These are phyloP conservation scores for Exophiala viscosa DNA, from an alignment of 2,329 filamentous ascomycete genomes.

Conservation along the genomic window DNA sequence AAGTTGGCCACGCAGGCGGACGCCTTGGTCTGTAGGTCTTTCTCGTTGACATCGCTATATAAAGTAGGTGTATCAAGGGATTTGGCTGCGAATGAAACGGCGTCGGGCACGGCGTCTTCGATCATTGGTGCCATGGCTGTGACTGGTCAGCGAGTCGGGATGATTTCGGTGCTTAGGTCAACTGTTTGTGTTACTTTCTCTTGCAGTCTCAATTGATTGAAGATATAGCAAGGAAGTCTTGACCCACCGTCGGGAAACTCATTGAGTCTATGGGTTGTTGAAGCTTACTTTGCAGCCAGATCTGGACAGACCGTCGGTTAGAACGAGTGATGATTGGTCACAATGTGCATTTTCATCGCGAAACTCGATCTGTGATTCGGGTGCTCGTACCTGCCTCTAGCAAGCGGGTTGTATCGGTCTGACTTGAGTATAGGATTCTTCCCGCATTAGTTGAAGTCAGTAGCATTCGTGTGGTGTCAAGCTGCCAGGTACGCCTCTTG, in stretches of 20 bases:
- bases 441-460: background rate
- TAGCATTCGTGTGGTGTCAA: too few species aligned
- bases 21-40: constrained; percentile 31
- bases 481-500: too few species aligned
- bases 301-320: background rate
- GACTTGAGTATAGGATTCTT: background rate
- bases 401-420: background rate
- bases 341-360: background rate
- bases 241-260: constrained; percentile 16
- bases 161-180: background rate
- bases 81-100: constrained; percentile 38
- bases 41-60: constrained; percentile 37
- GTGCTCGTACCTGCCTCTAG: background rate
- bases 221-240: constrained; percentile 10
- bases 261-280: background rate
- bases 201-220: background rate
- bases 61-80: constrained; percentile 28
- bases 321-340: constrained; percentile 1
- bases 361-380: constrained; percentile 15
- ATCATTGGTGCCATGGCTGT: constrained; percentile 27
- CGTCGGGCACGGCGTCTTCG: constrained; percentile 25
- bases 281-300: background rate
- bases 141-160: background rate
- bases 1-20: constrained; percentile 31
- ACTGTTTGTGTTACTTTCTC: background rate